Evolutionary conservation across 176 grass and related monocot genomes (phyloP).

Genomic region (Zea luxurians): DNA sequence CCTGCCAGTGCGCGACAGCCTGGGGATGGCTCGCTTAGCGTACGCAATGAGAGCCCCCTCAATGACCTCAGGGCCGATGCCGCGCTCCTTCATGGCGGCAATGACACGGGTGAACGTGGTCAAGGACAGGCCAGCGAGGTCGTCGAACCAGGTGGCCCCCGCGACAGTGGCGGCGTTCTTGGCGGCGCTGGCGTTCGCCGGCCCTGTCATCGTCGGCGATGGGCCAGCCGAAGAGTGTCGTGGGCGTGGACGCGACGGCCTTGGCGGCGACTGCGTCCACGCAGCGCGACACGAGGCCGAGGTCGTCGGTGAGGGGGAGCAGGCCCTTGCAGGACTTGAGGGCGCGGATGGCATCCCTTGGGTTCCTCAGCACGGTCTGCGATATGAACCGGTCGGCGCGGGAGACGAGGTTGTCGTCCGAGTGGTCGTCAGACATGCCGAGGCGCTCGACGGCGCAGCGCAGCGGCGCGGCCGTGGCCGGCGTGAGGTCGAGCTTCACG

Average conservation of each 20-base stretch:
- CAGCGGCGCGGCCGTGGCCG: constrained; percentile 63
- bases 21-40: constrained; percentile 83
- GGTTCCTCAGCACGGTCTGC: constrained; percentile 67
- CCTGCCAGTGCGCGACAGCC: constrained; percentile 69
- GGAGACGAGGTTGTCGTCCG: constrained; percentile 80
- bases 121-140: constrained; percentile 68
- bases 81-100: constrained; percentile 68
- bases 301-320: constrained; percentile 65
- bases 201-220: constrained; percentile 43
- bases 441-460: constrained; percentile 86
- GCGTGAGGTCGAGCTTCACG: constrained; percentile 87
- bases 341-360: constrained; percentile 68
- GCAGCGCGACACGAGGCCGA: constrained; percentile 68
- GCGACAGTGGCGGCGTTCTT: constrained; percentile 36
- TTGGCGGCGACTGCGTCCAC: constrained; percentile 72
- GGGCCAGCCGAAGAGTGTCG: constrained; percentile 86
- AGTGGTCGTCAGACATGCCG: constrained; percentile 80
- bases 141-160: constrained; percentile 67
- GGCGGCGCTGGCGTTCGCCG: constrained; percentile 43
- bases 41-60: constrained; percentile 84
- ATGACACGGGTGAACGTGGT: constrained; percentile 76
- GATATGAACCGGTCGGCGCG: constrained; percentile 71
- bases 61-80: constrained; percentile 68
- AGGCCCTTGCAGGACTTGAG: constrained; percentile 84
- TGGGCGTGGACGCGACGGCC: constrained; percentile 63